Evolutionary conservation across 441 rosid genomes (phyloP).

Genomic region (Sinapis alba): DNA sequence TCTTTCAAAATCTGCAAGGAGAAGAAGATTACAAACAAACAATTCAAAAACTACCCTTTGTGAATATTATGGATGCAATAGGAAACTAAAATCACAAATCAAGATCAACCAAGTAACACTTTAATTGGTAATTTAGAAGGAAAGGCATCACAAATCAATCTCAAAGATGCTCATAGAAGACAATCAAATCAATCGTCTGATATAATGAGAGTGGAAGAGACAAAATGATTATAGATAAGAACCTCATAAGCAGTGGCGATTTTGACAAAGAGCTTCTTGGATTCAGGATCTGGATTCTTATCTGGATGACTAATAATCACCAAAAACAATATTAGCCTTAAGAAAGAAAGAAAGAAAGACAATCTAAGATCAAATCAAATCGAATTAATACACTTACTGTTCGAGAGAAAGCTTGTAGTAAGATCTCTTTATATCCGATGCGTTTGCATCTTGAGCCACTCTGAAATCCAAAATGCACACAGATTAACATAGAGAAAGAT

Average conservation of each 20-base stretch:
- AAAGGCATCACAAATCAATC: not conserved
- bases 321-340: not conserved
- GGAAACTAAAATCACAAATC: not conserved
- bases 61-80: not conserved
- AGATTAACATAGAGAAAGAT: not conserved
- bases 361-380: conserved; percentile 12
- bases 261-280: conserved; percentile 83
- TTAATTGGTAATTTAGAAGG: not conserved
- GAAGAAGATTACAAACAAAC: not conserved
- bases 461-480: conserved; percentile 41
- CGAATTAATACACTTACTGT: conserved; percentile 51
- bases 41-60: not conserved
- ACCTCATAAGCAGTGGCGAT: conserved; percentile 98
- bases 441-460: conserved; percentile 38
- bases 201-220: not conserved
- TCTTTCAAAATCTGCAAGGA: conserved; percentile 82
- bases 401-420: conserved; percentile 89
- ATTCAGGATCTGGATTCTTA: conserved; percentile 97
- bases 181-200: not conserved
- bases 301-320: conserved; percentile 73
- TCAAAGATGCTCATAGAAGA: no score
- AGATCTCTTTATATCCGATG: conserved; percentile 92
- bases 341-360: not conserved
- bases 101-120: not conserved
- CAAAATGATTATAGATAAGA: not conserved